Conservation (phyloP, 306 rosid species). For the Alnus rubra region DNA sequence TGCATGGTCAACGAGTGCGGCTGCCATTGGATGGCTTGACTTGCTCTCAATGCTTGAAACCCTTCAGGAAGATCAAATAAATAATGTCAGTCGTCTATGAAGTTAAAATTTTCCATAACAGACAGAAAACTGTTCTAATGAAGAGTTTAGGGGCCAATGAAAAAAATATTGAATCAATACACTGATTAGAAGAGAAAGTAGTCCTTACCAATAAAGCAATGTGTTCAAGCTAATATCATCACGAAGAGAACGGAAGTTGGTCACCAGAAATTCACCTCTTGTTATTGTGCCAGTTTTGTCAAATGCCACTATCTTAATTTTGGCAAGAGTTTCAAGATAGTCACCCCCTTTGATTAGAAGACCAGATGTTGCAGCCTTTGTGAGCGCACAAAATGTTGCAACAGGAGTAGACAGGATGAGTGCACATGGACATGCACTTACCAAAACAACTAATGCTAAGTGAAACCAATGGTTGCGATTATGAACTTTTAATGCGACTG, state of each 20-base stretch:
- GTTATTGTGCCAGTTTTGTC: constrained; percentile 98
- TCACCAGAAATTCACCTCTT: constrained; percentile 79
- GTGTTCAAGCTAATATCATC: constrained; percentile 59
- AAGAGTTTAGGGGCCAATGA: background rate
- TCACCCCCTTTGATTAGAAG: constrained; percentile 95
- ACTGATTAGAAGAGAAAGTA: background rate
- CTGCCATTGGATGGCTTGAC: constrained; percentile 96
- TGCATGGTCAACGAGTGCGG: constrained; percentile 74
- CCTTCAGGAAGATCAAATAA: constrained; percentile 47
- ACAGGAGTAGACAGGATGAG: constrained; percentile 93
- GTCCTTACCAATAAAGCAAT: constrained; percentile 70
- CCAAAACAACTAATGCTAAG: constrained; percentile 80
- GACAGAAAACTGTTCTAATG: background rate
- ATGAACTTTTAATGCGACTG: constrained; percentile 45
- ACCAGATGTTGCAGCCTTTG: constrained; percentile 86
- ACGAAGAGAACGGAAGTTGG: constrained; percentile 61
- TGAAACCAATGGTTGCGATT: constrained; percentile 72
- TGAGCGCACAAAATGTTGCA: constrained; percentile 93
- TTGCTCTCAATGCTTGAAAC: constrained; percentile 93
- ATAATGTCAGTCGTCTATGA: constrained; percentile 6
- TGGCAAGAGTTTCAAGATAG: constrained; percentile 70
- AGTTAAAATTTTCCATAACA: background rate
- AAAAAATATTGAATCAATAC: background rate
- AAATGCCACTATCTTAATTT: constrained; percentile 72
- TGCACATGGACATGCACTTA: constrained; percentile 94